Base-by-base conservation (phyloP, 1,139 yeast genomes). In the Candida sp. region DNA sequence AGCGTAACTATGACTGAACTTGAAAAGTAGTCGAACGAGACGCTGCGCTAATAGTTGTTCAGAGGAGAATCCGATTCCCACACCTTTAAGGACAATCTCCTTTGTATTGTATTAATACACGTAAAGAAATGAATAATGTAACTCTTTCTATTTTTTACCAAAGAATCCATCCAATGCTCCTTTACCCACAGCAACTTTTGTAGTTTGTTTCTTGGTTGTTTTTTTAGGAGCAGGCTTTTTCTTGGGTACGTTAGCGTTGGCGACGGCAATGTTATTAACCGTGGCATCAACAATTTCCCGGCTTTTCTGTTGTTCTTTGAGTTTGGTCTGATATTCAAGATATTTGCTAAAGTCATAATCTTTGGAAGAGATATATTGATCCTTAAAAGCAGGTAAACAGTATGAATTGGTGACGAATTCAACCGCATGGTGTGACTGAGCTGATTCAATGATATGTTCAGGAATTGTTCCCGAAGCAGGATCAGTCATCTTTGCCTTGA, bases 121-220 rank as follows among this genome's bases (percentile, higher is more conserved):
- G 19, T 15, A 15, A 15, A 15, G 19, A 15, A 15, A 15, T 15
- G 19, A 15, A 15, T 15, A 15, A 15, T 15, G 19, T 15, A 15
- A 15, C 19, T 15, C 19, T 15, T 15, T 15, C 19, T 50, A 58
- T 22, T 68, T 64, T 44, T 54, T 64, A 51, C 72, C 77, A 62
- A 82, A 82, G 51, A 82, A 82, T 40, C 79, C 75, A 55, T 82
- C 88, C 30, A 82, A 64, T 1, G 86, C 85, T 2, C 88, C 88
- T 51, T 70, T 76, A 0, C 81, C 81, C 9, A 67, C 70, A 1
- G 79, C 78, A 0, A 77, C 78, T 48, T 73, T 77, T 1, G 49
- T 53, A 21, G 49, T 47, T 33, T 57, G 58, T 45, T 57, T 61
- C 38, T 50, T 53, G 3, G 51, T 41, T 39, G 63, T 62, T 42